phyloP scores from a whole-genome alignment of 208 protist genomes.

The Acanthamoeba castellanii region DNA sequence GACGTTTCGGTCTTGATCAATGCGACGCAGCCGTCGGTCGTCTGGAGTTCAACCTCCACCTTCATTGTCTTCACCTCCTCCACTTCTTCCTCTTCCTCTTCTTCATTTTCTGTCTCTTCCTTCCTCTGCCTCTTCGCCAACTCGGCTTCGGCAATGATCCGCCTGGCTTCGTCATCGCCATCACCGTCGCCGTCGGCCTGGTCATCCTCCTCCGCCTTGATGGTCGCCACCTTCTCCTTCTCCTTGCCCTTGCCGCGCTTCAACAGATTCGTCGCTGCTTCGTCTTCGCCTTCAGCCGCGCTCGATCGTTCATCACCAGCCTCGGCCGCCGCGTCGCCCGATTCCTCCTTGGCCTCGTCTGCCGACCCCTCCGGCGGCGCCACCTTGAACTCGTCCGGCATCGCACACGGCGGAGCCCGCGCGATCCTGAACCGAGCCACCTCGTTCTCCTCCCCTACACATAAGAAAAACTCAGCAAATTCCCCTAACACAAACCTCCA shows the following conservation, averaged over 20 bases:
- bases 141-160: background rate
- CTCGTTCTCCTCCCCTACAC: background rate
- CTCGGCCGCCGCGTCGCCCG: background rate
- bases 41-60: background rate
- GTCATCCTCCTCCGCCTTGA: too few species aligned
- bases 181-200: too few species aligned
- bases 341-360: background rate
- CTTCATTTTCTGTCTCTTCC: background rate
- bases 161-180: too few species aligned
- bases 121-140: background rate
- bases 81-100: background rate
- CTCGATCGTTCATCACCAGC: background rate
- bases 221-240: background rate
- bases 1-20: background rate
- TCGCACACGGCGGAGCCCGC: background rate
- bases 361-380: background rate
- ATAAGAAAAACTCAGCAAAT: too few species aligned
- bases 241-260: background rate
- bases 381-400: constrained; percentile 65
- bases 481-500: too few species aligned
- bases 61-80: background rate
- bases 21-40: background rate
- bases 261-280: background rate
- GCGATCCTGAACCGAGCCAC: constrained; percentile 1
- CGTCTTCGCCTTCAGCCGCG: background rate